Evolutionary conservation across 768 basidiomycete genomes (phyloP).

Genomic region (Termitomyces sp.): DNA sequence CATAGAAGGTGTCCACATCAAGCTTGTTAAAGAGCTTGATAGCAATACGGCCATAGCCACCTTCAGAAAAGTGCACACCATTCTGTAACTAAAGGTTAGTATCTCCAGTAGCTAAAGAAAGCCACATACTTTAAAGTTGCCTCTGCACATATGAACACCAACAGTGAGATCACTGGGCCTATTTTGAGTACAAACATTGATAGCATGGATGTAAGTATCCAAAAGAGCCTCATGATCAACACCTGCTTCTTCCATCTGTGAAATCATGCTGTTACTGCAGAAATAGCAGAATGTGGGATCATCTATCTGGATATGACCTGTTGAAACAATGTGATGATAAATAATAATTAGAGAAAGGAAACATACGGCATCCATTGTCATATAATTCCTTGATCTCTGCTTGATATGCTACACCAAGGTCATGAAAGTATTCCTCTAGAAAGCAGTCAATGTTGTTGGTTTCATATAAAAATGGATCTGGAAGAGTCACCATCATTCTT

Average conservation of each 20-base stretch:
- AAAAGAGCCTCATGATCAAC: conserved; percentile 61
- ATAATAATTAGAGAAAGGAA: background rate
- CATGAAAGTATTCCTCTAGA: conserved; percentile 47
- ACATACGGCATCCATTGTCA: conserved; percentile 42
- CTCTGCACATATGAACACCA: conserved; percentile 58
- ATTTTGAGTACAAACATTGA: conserved; percentile 49
- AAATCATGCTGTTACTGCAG: conserved; percentile 52
- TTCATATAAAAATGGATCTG: background rate
- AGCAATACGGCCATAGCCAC: conserved; percentile 52
- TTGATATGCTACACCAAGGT: conserved; percentile 40
- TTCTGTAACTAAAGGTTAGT: conserved; percentile 15
- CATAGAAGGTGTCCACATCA: conserved; percentile 53
- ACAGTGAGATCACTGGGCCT: conserved; percentile 50
- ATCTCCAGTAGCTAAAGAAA: conserved; percentile 9
- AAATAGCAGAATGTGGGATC: conserved; percentile 59
- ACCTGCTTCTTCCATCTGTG: conserved; percentile 50
- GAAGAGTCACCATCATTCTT: conserved; percentile 43
- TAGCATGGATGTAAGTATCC: conserved; percentile 62
- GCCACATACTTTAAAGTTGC: conserved; percentile 40
- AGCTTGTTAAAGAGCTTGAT: conserved; percentile 51
- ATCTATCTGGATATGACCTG: conserved; percentile 50
- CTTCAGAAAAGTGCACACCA: conserved; percentile 54
- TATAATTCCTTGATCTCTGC: conserved; percentile 45
- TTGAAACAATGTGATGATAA: background rate
- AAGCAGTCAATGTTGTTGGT: background rate